Conservation (phyloP, 352 stramenopile genomes). For the Globisporangium ultimum region DNA sequence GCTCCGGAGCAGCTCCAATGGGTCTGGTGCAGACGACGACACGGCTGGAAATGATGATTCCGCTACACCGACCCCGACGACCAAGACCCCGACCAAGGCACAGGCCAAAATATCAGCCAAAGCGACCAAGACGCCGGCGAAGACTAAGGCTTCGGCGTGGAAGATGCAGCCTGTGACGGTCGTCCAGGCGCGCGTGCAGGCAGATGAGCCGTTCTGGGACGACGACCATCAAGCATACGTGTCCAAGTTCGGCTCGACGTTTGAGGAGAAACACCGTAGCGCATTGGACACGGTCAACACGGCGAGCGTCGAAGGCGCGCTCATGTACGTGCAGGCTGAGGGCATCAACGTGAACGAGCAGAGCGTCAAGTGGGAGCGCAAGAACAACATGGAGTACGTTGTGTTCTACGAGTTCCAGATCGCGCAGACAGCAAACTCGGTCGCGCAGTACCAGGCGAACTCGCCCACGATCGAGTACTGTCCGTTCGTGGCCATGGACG, state of each 20-base stretch:
- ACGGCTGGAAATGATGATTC: neutral
- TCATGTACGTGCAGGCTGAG: constrained; percentile 83
- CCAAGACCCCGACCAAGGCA: no score
- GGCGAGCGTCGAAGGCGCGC: constrained; percentile 64
- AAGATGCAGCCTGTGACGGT: constrained; percentile 64
- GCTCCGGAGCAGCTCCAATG: neutral
- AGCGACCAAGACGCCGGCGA: neutral
- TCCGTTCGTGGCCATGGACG: constrained; percentile 61
- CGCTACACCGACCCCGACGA: neutral
- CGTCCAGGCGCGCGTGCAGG: constrained; percentile 67
- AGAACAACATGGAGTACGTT: constrained; percentile 71
- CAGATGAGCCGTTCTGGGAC: constrained; percentile 53
- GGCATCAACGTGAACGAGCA: constrained; percentile 63
- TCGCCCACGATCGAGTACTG: constrained; percentile 38
- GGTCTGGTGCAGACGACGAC: neutral
- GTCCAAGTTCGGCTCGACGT: constrained; percentile 21
- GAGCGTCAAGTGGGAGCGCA: constrained; percentile 50
- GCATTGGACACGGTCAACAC: constrained; percentile 71
- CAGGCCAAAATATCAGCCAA: no score
- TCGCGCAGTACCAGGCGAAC: constrained; percentile 47
- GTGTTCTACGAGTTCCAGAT: constrained; percentile 69
- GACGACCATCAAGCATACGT: constrained; percentile 17
- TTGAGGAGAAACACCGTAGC: constrained; percentile 24
- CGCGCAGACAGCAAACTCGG: constrained; percentile 42
- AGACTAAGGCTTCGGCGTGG: neutral